Percentiles rank a stretch among this genome's conserved stretches.
Conservation (phyloP, 306 rosid genomes). For the Medicago ruthenica region DNA sequence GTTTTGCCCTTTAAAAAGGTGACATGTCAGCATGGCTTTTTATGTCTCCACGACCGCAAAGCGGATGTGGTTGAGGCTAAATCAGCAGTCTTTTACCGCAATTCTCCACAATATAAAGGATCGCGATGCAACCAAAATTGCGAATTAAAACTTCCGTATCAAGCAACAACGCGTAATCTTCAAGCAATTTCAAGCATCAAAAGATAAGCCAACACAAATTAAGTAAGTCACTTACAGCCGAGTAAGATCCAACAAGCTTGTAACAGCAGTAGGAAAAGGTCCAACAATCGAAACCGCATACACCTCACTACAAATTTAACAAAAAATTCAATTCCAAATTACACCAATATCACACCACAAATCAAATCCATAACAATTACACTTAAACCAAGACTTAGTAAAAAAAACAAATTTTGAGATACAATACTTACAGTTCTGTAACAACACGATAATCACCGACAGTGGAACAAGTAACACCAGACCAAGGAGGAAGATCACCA, state of each 20-base stretch:
- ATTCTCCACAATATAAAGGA: not conserved
- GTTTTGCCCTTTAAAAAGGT: too few species aligned
- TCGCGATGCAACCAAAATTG: not conserved
- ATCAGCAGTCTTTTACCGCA: not conserved
- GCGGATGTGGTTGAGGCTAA: not conserved
- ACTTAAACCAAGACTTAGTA: too few species aligned
- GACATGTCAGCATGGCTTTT: not conserved
- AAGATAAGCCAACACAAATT: not conserved
- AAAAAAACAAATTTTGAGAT: too few species aligned
- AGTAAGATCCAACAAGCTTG: slow-evolving; percentile 96
- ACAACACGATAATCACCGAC: slow-evolving; percentile 98
- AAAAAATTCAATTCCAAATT: slow-evolving; percentile 18
- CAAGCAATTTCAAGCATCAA: slow-evolving; percentile 1
- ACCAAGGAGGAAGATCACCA: slow-evolving; percentile 97
- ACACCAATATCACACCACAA: slow-evolving; percentile 32
- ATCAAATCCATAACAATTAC: not conserved
- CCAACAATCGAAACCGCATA: slow-evolving; percentile 98
- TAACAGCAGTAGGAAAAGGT: slow-evolving; percentile 98
- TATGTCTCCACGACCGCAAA: not conserved
- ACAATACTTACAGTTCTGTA: slow-evolving; percentile 87
- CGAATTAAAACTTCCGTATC: not conserved
- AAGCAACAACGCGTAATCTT: slow-evolving; percentile 6
- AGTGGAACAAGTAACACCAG: slow-evolving; percentile 96
- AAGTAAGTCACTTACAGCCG: slow-evolving; percentile 67
- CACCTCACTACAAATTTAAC: slow-evolving; percentile 79